Conservation (phyloP, 352 stramenopile species). For the Halophytophthora polymorphica region DNA sequence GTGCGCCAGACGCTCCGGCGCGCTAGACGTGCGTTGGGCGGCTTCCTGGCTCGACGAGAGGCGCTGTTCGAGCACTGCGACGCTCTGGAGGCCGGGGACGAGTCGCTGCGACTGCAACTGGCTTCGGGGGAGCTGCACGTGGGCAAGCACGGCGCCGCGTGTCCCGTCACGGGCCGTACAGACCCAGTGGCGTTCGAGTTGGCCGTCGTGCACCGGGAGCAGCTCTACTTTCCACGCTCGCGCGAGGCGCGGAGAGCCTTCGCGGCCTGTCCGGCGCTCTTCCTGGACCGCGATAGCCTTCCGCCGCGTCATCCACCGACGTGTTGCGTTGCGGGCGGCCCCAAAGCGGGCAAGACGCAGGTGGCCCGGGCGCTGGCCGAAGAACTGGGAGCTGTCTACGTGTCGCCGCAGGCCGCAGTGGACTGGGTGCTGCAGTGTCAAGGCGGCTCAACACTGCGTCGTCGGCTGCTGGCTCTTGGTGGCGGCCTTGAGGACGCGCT, state of each 20-base stretch:
- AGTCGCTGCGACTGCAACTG: conserved; percentile 18
- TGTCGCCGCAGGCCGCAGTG: conserved; percentile 43
- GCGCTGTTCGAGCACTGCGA: conserved; percentile 49
- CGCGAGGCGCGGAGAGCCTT: conserved; percentile 15
- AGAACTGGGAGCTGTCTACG: conserved; percentile 34
- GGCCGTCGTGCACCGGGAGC: conserved; percentile 39
- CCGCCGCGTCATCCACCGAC: conserved; percentile 25
- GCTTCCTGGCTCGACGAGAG: conserved; percentile 32
- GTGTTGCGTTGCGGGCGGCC: conserved; percentile 38
- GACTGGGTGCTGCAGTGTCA: conserved; percentile 61
- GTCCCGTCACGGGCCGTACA: conserved; percentile 31
- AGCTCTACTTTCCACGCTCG: conserved; percentile 58
- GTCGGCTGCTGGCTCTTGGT: conserved; percentile 7
- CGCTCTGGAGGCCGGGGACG: conserved; percentile 15
- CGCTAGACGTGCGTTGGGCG: conserved; percentile 20
- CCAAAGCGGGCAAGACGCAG: conserved; percentile 31
- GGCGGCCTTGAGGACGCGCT: conserved; percentile 10
- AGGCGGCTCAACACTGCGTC: conserved; percentile 29
- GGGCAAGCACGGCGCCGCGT: conserved; percentile 48
- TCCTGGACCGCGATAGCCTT: conserved; percentile 17
- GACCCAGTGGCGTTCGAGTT: conserved; percentile 2
- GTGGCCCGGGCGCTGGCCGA: conserved; percentile 28
- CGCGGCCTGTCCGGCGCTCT: conserved; percentile 19
- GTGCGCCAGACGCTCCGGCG: conserved; percentile 37
- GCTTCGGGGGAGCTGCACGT: conserved; percentile 40